These are phyloP conservation scores for Onygenales sp. DNA, from an alignment of 2,329 filamentous ascomycete species.

Conservation along the genomic window DNA sequence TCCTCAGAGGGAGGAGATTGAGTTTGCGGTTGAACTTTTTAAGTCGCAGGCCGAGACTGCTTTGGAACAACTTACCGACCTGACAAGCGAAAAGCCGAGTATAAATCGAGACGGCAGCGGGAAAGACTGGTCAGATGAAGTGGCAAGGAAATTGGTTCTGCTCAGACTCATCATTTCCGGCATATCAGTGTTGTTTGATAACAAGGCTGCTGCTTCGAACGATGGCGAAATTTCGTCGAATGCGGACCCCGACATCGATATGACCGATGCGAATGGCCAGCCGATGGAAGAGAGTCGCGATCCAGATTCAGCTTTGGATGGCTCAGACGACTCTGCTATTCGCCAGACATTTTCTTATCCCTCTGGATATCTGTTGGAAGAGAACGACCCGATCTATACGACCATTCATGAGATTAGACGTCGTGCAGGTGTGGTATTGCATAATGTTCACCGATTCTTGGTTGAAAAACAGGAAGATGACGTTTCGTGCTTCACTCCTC, in stretches of 20 bases:
- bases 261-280: slow-evolving; percentile 34
- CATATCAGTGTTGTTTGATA: slow-evolving; percentile 80
- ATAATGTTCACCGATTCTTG: slow-evolving; percentile 76
- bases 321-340: slow-evolving; percentile 51
- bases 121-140: slow-evolving; percentile 98
- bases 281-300: slow-evolving; percentile 22
- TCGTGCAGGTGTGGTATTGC: slow-evolving; percentile 68
- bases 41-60: slow-evolving; percentile 72
- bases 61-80: slow-evolving; percentile 60
- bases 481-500: slow-evolving; percentile 83
- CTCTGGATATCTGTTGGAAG: slow-evolving; percentile 70
- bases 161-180: slow-evolving; percentile 84
- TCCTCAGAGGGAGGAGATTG: slow-evolving; percentile 67
- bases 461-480: slow-evolving; percentile 83
- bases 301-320: slow-evolving; percentile 44
- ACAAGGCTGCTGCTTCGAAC: slow-evolving; percentile 59
- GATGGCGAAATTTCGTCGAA: slow-evolving; percentile 21
- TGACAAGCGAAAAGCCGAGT: slow-evolving; percentile 72
- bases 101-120: slow-evolving; percentile 90
- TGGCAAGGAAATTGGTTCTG: slow-evolving; percentile 79
- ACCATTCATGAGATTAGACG: slow-evolving; percentile 74
- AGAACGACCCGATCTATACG: slow-evolving; percentile 56
- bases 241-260: slow-evolving; percentile 32
- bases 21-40: slow-evolving; percentile 84
- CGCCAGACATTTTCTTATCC: slow-evolving; percentile 82